Conservation (phyloP, 306 rosid species). For the Quercus engelmannii region DNA sequence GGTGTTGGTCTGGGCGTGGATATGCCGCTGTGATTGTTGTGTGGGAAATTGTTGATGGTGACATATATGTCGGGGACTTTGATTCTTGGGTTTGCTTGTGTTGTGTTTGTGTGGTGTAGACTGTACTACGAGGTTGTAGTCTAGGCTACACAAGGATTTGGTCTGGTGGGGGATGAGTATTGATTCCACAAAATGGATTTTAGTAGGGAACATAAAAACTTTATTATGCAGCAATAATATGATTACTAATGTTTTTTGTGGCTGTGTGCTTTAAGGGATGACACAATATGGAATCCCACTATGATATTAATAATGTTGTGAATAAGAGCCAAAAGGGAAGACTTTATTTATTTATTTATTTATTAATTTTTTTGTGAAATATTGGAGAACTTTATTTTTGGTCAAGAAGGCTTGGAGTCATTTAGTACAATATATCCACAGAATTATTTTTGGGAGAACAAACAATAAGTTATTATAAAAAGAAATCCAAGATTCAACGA, state of each 20-base stretch:
- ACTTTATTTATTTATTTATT: no score
- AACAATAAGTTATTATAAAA: no score
- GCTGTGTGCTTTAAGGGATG: background rate
- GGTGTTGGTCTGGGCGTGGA: conserved; percentile 9
- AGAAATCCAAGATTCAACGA: no score
- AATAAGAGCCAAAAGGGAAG: background rate
- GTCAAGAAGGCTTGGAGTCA: no score
- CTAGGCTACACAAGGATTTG: background rate
- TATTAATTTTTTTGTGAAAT: no score
- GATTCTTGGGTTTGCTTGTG: background rate
- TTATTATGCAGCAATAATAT: background rate
- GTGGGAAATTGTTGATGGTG: background rate
- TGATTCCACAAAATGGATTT: background rate
- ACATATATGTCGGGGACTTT: background rate
- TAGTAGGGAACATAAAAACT: background rate
- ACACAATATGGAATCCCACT: background rate
- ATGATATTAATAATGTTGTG: background rate
- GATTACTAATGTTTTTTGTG: background rate
- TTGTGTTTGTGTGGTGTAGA: background rate
- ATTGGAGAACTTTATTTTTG: no score
- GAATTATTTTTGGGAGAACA: no score
- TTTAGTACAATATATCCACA: no score
- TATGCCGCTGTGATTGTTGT: background rate
- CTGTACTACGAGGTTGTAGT: no score
- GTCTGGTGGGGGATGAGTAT: background rate